Base-by-base conservation (phyloP, 1,284 basidiomycete genomes). In the Cryptococcus wingfieldii region DNA sequence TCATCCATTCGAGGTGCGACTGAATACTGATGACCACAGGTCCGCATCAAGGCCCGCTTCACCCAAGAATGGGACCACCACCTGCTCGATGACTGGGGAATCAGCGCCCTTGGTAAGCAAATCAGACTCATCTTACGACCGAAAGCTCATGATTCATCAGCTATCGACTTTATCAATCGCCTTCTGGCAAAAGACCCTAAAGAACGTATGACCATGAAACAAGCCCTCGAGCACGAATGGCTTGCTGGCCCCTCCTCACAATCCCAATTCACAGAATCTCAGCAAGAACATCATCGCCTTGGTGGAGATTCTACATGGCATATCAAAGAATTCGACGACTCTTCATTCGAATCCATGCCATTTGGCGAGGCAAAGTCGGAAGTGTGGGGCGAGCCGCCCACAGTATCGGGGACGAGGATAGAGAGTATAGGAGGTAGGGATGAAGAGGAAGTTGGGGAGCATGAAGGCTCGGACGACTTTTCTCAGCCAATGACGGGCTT, bases 211-310 rank as follows among this genome's bases (percentile, higher is more conserved):
- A 80, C 55, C 3, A 80, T 87, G 55, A 68, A 74, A 2, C 77
- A 81, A 5, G 86, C 87, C 0, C 79, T 85, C 3, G 38, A 74
- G 0, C 87, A 90, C 63, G 80, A 81, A 1, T 90, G 88, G 88
- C 79, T 95, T 1, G 51, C 66, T 13, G 67, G 58, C 3, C 63
- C 67, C 6, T 60, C 67, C 0, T 69, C 70, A 1, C 65, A 64
- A 38, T 68, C 70, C 1, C 65, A 65, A 38, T 50, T 60, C 1
- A 50, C 61, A 18, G 68, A 68, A 51, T 66, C 67, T 3, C 69
- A 65, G 48, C 31, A 34, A 34, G 31, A 34, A 10, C 61, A 55
- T 19, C 50, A 53, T 9, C 57, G 51, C 9, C 65, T 74, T 9
- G 67, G 69, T 37, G 70, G 71, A 6, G 72, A 74, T 52, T 70